Evolutionary conservation across 495 filamentous ascomycete genomes (phyloP).

Genomic region (Penicillium odoratum): DNA sequence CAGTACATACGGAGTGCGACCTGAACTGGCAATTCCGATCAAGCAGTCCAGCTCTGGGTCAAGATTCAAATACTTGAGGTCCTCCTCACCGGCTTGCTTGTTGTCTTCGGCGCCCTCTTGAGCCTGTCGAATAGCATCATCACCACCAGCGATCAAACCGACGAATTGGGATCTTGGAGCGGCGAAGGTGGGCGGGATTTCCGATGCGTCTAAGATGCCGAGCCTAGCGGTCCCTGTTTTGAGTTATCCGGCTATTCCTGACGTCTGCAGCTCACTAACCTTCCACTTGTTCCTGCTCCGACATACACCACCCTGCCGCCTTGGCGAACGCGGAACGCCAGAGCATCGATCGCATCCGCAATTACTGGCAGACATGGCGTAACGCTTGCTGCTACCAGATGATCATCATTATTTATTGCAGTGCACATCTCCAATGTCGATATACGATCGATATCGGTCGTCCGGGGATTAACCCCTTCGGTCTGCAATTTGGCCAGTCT

Average conservation of each 20-base stretch:
- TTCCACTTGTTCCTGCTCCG: slow-evolving; percentile 43
- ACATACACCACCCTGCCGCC: slow-evolving; percentile 44
- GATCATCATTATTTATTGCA: slow-evolving; percentile 37
- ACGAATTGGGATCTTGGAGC: slow-evolving; percentile 37
- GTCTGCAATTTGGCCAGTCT: slow-evolving; percentile 35
- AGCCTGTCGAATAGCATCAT: slow-evolving; percentile 38
- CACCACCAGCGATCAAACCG: slow-evolving; percentile 40
- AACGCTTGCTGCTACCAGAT: slow-evolving; percentile 31
- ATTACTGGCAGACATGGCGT: slow-evolving; percentile 32
- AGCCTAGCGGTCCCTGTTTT: slow-evolving; percentile 23
- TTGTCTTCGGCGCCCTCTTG: slow-evolving; percentile 45
- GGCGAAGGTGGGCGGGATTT: slow-evolving; percentile 41
- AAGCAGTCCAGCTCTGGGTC: slow-evolving; percentile 34
- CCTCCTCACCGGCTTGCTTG: slow-evolving; percentile 22
- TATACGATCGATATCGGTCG: slow-evolving; percentile 33
- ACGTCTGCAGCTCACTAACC: slow-evolving; percentile 19
- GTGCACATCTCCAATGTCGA: slow-evolving; percentile 38
- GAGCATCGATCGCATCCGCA: slow-evolving; percentile 31
- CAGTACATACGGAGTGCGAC: slow-evolving; percentile 42
- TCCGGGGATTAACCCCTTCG: slow-evolving; percentile 34
- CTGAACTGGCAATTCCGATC: slow-evolving; percentile 44
- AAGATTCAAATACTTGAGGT: slow-evolving; percentile 27
- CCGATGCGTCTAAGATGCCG: slow-evolving; percentile 42
- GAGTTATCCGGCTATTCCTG: neutral
- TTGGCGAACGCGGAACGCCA: slow-evolving; percentile 32